Conservation (phyloP, 257 asterid species). For the Orobanche coerulescens region DNA sequence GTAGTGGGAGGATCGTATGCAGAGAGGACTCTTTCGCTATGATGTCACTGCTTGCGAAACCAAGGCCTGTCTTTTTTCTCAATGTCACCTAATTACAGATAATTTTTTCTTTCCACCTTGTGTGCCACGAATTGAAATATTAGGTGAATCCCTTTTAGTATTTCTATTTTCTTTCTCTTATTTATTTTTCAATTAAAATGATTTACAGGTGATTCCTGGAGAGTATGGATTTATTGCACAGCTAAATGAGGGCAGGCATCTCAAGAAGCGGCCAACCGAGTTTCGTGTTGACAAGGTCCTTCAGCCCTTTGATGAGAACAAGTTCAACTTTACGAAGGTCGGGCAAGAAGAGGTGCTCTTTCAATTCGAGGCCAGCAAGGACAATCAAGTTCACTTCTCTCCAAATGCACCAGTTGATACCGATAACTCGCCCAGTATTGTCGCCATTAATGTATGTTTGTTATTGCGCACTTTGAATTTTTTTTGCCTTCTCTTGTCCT, state of each 20-base stretch:
- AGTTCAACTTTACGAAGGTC: conserved; percentile 91
- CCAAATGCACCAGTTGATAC: conserved; percentile 57
- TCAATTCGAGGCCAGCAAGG: conserved; percentile 66
- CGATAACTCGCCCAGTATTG: conserved; percentile 61
- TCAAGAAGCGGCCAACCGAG: conserved; percentile 97
- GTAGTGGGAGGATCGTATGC: conserved; percentile 96
- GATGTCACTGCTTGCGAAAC: conserved; percentile 98
- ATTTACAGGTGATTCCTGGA: conserved; percentile 82
- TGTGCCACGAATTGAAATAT: not conserved
- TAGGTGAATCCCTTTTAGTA: not conserved
- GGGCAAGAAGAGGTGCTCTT: conserved; percentile 95
- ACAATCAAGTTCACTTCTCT: conserved; percentile 45
- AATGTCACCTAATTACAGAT: not conserved
- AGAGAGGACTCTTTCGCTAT: conserved; percentile 91
- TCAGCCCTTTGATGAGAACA: conserved; percentile 85
- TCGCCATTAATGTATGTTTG: conserved; percentile 73
- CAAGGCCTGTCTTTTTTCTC: conserved; percentile 42
- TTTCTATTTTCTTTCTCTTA: not conserved
- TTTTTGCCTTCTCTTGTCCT: not conserved
- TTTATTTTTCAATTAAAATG: not conserved
- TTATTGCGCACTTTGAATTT: not conserved
- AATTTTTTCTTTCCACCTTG: no score
- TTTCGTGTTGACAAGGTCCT: conserved; percentile 85
- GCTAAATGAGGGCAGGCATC: conserved; percentile 94
- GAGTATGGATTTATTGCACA: conserved; percentile 82